Evolutionary conservation across 179 eudicot species (phyloP), one percentile per base, ranked within the genome.

Genomic region (Sideroxylon spinosum): DNA sequence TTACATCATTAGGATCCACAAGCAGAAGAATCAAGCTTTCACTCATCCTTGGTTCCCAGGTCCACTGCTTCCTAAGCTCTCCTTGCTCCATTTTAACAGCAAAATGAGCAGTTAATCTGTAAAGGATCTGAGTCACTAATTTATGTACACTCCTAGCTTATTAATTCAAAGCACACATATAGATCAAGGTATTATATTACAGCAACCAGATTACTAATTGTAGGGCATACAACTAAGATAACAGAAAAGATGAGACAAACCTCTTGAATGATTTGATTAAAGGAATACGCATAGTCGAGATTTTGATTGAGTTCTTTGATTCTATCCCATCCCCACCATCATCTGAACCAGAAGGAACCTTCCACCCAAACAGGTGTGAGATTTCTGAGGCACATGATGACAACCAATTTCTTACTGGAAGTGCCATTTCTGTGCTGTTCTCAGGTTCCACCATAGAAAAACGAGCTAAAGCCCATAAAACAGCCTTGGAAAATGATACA

Each of bases 1-100:
- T 84, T 92, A 94, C 99, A 87, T 96, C 99, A 83, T 94, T 90
- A 75, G 97, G 93, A 86, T 96, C 98, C 84, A 90, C 89, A 84
- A 94, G 92, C 88, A 94, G 79, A 82, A 96, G 98, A 79, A 96
- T 88, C 88, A 94, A 85, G 87, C 94, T 92, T 76, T 87, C 94
- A 68, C 92, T 88, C 98, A 96, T 96, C 86, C 83, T 88, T 59
- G 96, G 86, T 81, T 96, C 97, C 99, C 99, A 96, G 71, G 89
- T 86, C 99, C 97, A 96, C 85, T 87, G 92, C 85, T 81, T 94
- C 84, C 84, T 80, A 46, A 91, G 85, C 77, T 89, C 93, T 44
- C 87, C 86, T 86, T 81, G 89, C 85, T 91, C 98, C 96, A 91
- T 82, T 83, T 82, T 87, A 75, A 81, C 80, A 62, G 86, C 79